Conservation (phyloP, 2,329 filamentous ascomycete species). For the Onygenales sp. region DNA sequence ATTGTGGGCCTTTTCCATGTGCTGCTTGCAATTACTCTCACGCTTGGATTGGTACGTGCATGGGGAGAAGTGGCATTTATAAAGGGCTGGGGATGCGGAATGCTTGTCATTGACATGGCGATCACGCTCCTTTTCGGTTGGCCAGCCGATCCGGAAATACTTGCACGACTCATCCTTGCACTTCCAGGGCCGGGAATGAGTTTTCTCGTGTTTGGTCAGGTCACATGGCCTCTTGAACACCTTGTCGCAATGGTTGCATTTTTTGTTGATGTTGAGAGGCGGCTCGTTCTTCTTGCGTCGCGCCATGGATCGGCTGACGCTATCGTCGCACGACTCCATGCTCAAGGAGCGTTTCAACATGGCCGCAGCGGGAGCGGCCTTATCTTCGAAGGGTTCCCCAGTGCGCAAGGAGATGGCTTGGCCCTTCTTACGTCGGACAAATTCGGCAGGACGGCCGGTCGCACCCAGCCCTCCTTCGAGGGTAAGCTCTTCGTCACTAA, state of each 20-base stretch:
- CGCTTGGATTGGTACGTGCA: constrained; percentile 94
- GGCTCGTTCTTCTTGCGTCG: constrained; percentile 88
- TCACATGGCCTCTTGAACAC: constrained; percentile 97
- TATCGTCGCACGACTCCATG: constrained; percentile 58
- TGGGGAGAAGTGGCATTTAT: constrained; percentile 69
- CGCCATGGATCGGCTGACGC: constrained; percentile 88
- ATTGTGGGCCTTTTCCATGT: constrained; percentile 94
- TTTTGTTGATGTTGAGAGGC: constrained; percentile 72
- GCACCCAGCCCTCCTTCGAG: constrained; percentile 72
- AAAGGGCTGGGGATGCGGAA: constrained; percentile 67
- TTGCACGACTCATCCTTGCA: constrained; percentile 76
- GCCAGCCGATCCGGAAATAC: constrained; percentile 83
- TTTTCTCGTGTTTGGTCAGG: constrained; percentile 96
- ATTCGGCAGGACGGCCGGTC: constrained; percentile 73
- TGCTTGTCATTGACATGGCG: constrained; percentile 97
- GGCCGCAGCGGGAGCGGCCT: constrained; percentile 19
- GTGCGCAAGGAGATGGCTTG: constrained; percentile 70
- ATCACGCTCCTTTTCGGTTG: constrained; percentile 94
- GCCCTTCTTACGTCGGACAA: constrained; percentile 73
- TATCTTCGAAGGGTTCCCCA: constrained; percentile 50
- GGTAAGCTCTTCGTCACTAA: constrained; percentile 61
- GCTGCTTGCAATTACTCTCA: constrained; percentile 94
- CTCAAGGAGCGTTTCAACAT: constrained; percentile 45
- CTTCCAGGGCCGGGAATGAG: constrained; percentile 93
- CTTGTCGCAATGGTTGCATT: constrained; percentile 77